phyloP scores from a whole-genome alignment of 2,329 filamentous ascomycete species.

The Ceratocystis harringtonii region DNA sequence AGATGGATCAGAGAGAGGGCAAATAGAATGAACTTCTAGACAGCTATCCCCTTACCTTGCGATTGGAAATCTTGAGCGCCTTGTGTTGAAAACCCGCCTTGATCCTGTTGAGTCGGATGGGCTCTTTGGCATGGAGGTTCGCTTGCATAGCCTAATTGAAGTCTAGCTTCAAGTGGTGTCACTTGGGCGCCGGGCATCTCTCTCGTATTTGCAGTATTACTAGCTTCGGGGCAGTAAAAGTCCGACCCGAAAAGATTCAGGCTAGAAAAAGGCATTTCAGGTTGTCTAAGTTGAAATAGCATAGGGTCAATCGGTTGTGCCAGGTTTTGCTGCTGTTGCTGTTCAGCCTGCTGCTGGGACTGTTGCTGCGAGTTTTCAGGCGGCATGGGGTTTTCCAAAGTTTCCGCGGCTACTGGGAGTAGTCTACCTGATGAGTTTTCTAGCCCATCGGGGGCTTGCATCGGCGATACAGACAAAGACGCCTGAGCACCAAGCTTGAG shows the following conservation, averaged over 20 bases:
- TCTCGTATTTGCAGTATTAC: neutral
- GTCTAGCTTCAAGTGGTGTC: neutral
- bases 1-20: neutral
- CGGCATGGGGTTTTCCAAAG: neutral
- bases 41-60: neutral
- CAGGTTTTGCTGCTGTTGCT: neutral
- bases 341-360: neutral
- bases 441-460: neutral
- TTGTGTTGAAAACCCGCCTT: neutral
- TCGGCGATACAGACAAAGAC: neutral
- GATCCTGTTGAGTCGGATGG: neutral
- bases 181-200: neutral
- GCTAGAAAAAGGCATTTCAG: neutral
- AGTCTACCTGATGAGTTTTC: neutral
- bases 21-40: neutral
- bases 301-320: neutral
- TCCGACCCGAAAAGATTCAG: neutral
- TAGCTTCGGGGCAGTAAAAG: neutral
- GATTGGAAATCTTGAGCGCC: neutral
- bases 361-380: neutral
- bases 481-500: neutral
- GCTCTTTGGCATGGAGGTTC: neutral
- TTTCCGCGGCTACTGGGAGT: neutral
- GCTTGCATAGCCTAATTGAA: neutral
- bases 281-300: neutral